phyloP scores from a whole-genome alignment of 768 basidiomycete species.

The Serendipita sp. region DNA sequence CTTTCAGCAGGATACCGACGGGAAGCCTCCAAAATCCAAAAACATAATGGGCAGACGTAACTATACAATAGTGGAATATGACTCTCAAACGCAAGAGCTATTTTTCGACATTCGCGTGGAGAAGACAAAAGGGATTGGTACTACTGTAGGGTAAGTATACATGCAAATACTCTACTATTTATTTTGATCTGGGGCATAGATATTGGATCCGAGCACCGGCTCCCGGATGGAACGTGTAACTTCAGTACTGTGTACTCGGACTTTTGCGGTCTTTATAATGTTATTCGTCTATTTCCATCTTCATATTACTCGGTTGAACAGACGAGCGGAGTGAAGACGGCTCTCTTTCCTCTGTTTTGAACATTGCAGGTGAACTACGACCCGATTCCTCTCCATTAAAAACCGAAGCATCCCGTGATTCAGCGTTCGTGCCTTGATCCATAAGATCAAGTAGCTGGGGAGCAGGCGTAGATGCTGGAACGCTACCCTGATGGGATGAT shows the following conservation, averaged over 20 bases:
- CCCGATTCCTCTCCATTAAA: too few species aligned
- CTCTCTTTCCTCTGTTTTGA: background rate
- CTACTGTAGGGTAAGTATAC: constrained; percentile 54
- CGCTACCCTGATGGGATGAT: background rate
- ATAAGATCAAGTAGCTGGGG: background rate
- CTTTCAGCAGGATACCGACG: constrained; percentile 64
- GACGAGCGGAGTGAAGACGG: background rate
- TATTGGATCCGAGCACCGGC: constrained; percentile 30
- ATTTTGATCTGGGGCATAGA: constrained; percentile 16
- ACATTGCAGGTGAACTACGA: background rate
- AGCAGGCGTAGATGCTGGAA: background rate
- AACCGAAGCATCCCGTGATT: too few species aligned
- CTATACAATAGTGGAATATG: constrained; percentile 61
- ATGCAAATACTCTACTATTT: constrained; percentile 3
- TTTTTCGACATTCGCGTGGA: constrained; percentile 79
- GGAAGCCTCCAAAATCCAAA: constrained; percentile 55
- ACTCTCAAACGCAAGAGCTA: constrained; percentile 42
- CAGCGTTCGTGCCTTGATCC: too few species aligned
- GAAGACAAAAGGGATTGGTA: constrained; percentile 62
- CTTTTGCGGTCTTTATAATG: background rate
- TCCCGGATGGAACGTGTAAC: constrained; percentile 22
- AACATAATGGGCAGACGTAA: constrained; percentile 81
- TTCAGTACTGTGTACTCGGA: background rate
- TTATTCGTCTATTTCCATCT: constrained; percentile 1
- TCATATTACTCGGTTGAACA: background rate